Evolutionary conservation across 1,139 yeast genomes (phyloP).

Genomic region (Debaryomyces udenii): DNA sequence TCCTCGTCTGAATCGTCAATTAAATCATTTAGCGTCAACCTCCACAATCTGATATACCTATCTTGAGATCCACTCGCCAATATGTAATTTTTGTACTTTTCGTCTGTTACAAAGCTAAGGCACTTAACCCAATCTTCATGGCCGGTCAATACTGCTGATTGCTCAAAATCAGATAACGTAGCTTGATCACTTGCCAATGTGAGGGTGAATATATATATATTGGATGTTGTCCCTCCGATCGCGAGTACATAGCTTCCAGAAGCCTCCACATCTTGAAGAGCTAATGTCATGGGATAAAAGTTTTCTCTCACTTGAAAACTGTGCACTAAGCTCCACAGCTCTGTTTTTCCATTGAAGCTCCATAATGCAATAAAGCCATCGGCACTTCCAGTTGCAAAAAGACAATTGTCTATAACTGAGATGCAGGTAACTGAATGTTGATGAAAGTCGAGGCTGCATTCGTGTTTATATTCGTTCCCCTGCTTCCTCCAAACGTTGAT

Average conservation of each 20-base stretch:
- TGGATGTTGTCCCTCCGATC: conserved; percentile 76
- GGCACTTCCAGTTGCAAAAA: conserved; percentile 67
- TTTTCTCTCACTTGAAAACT: conserved; percentile 48
- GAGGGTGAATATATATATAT: conserved; percentile 59
- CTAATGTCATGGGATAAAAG: conserved; percentile 67
- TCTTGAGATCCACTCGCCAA: conserved; percentile 91
- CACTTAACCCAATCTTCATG: conserved; percentile 95
- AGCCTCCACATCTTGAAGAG: conserved; percentile 47
- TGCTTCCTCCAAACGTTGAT: conserved; percentile 61
- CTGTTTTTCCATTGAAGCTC: conserved; percentile 26
- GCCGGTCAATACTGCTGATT: conserved; percentile 66
- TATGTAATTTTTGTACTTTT: conserved; percentile 51
- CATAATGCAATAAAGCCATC: conserved; percentile 62
- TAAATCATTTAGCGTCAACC: conserved; percentile 57
- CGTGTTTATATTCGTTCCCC: conserved; percentile 21
- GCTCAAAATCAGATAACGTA: conserved; percentile 25
- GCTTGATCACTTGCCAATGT: conserved; percentile 19
- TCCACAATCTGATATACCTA: conserved; percentile 86
- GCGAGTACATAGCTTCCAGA: conserved; percentile 56
- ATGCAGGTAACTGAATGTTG: conserved; percentile 55
- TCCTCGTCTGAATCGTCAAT: conserved; percentile 65
- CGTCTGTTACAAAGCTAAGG: conserved; percentile 58
- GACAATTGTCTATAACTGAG: conserved; percentile 32
- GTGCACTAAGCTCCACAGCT: conserved; percentile 29
- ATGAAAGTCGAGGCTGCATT: conserved; percentile 43